These are phyloP conservation scores for Candida koratica DNA, from an alignment of 805 yeast genomes.

Conservation along the genomic window DNA sequence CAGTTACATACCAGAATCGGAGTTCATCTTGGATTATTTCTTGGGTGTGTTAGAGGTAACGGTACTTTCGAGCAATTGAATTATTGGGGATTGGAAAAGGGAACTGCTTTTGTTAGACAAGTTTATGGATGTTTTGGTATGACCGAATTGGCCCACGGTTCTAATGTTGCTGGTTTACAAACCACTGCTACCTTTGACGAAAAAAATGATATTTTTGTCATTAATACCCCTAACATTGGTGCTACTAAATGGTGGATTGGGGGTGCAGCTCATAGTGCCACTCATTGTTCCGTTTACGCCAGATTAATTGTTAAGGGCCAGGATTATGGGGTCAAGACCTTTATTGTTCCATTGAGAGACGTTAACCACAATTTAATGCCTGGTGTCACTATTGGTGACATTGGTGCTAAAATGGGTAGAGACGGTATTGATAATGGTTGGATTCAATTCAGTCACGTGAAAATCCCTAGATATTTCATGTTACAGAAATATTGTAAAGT, in stretches of 20 bases:
- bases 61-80: conserved; percentile 81
- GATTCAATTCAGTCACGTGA: conserved; percentile 43
- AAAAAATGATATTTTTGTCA: conserved; percentile 38
- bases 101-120: conserved; percentile 55
- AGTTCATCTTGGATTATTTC: conserved; percentile 82
- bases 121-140: conserved; percentile 62
- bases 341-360: conserved; percentile 45
- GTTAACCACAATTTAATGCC: conserved; percentile 40
- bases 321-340: conserved; percentile 46
- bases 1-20: conserved; percentile 80
- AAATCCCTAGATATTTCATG: conserved; percentile 45
- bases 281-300: conserved; percentile 41
- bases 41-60: conserved; percentile 77
- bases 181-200: conserved; percentile 47
- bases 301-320: conserved; percentile 42
- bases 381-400: conserved; percentile 43
- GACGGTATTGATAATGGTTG: conserved; percentile 48
- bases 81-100: conserved; percentile 77
- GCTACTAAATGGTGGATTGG: conserved; percentile 52
- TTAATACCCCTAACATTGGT: conserved; percentile 46
- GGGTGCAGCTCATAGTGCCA: conserved; percentile 47
- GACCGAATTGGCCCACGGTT: conserved; percentile 64
- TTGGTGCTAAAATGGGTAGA: conserved; percentile 48
- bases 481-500: conserved; percentile 45
- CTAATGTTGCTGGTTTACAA: conserved; percentile 57